A percentile compares a stretch with the other conserved stretches of the same genome.
Conservation (phyloP, 345 rosid genomes). For the Boechera divaricarpa region DNA sequence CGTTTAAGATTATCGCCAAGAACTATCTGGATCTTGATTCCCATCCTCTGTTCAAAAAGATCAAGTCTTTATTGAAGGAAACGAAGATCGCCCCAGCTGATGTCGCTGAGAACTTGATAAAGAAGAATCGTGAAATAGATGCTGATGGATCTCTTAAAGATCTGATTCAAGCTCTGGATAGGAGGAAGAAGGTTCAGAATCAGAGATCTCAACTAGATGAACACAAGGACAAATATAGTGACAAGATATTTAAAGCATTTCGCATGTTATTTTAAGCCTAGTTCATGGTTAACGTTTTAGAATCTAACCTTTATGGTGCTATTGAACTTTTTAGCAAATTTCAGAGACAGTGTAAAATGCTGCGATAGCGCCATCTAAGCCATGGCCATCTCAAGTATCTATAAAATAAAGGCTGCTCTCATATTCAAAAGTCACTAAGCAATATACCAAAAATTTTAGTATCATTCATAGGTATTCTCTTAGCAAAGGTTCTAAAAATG, state of each 20-base stretch:
- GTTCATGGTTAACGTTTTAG: slow-evolving; percentile 14
- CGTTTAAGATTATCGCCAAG: slow-evolving; percentile 51
- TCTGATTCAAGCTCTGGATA: slow-evolving; percentile 46
- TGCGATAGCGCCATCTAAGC: too few relatives aligned
- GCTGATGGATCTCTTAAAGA: slow-evolving; percentile 44
- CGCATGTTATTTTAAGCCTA: neutral
- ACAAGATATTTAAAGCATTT: slow-evolving; percentile 6
- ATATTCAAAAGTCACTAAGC: too few relatives aligned
- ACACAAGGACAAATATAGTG: neutral
- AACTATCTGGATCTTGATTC: slow-evolving; percentile 49
- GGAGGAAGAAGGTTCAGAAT: slow-evolving; percentile 33
- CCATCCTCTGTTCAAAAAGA: slow-evolving; percentile 38
- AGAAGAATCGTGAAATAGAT: slow-evolving; percentile 42
- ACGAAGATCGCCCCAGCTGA: slow-evolving; percentile 51
- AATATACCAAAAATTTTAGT: too few relatives aligned
- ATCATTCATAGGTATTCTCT: too few relatives aligned
- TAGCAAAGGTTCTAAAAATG: too few relatives aligned
- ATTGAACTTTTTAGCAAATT: slow-evolving; percentile 6
- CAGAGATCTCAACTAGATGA: neutral
- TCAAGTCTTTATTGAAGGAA: slow-evolving; percentile 44
- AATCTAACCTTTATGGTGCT: neutral
- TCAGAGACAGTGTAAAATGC: too few relatives aligned
- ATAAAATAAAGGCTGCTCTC: too few relatives aligned
- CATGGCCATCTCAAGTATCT: too few relatives aligned
- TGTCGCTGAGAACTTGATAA: slow-evolving; percentile 54